These are phyloP conservation scores for Saccharomycopsis sp. DNA, from an alignment of 805 yeast species.

Conservation along the genomic window DNA sequence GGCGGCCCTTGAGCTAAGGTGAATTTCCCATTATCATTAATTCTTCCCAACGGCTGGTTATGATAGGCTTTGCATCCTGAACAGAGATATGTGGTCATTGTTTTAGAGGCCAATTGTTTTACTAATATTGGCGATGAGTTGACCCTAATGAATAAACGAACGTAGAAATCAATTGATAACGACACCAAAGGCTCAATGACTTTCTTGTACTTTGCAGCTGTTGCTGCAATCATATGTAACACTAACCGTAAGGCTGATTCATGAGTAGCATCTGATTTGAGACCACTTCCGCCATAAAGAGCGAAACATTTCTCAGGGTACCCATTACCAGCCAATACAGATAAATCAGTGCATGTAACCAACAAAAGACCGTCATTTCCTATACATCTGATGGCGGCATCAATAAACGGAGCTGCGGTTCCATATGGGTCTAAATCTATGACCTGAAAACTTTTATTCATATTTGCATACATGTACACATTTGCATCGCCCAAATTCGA, in stretches of 20 bases:
- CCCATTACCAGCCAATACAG: slow-evolving; percentile 91
- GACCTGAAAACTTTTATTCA: slow-evolving; percentile 56
- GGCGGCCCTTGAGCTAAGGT: slow-evolving; percentile 63
- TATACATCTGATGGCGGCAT: slow-evolving; percentile 81
- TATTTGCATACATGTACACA: slow-evolving; percentile 55
- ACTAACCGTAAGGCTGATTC: slow-evolving; percentile 90
- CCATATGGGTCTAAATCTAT: slow-evolving; percentile 97
- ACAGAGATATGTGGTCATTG: slow-evolving; percentile 77
- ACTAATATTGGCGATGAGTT: slow-evolving; percentile 74
- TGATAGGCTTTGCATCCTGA: slow-evolving; percentile 76
- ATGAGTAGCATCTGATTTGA: slow-evolving; percentile 78
- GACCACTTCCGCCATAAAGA: slow-evolving; percentile 85
- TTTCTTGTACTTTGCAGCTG: slow-evolving; percentile 88
- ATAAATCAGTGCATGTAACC: slow-evolving; percentile 94
- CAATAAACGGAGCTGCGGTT: slow-evolving; percentile 92
- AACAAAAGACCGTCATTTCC: slow-evolving; percentile 78
- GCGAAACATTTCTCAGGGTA: slow-evolving; percentile 97
- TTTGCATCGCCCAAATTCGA: slow-evolving; percentile 90
- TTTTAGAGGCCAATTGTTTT: slow-evolving; percentile 67
- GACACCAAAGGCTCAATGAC: slow-evolving; percentile 81
- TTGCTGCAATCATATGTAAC: slow-evolving; percentile 61
- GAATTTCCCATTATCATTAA: slow-evolving; percentile 40
- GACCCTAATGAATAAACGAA: slow-evolving; percentile 77
- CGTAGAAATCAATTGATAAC: slow-evolving; percentile 87
- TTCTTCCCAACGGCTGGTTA: slow-evolving; percentile 70